These are phyloP conservation scores for Xanthoparmelia taractica DNA, from an alignment of 495 filamentous ascomycete species.

Conservation along the genomic window DNA sequence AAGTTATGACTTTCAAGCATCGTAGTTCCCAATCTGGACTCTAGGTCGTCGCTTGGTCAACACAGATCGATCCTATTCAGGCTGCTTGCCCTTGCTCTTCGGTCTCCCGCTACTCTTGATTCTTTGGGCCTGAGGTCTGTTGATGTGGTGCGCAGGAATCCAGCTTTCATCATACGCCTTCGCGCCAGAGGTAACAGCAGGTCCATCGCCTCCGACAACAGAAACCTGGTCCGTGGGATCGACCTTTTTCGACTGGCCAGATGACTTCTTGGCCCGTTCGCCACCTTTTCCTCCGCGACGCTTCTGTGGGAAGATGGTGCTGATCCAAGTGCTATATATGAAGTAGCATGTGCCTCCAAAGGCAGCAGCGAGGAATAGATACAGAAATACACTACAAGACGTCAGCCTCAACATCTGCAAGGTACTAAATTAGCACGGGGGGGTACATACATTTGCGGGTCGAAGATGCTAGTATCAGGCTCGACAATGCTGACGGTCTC, in stretches of 20 bases:
- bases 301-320: constrained; percentile 91
- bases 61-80: constrained; percentile 5
- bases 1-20: background rate
- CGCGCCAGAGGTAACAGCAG: constrained; percentile 56
- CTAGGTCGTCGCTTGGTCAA: background rate
- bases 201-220: constrained; percentile 60
- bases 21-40: background rate
- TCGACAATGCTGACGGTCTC: constrained; percentile 86
- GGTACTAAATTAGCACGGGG: constrained; percentile 5
- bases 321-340: constrained; percentile 96
- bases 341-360: constrained; percentile 82
- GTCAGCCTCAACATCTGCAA: constrained; percentile 27
- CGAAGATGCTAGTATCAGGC: constrained; percentile 84
- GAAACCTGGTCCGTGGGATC: constrained; percentile 51
- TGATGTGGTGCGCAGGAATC: constrained; percentile 89
- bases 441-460: constrained; percentile 80
- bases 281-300: constrained; percentile 57
- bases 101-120: constrained; percentile 67
- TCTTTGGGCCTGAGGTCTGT: constrained; percentile 71
- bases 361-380: constrained; percentile 74
- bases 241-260: constrained; percentile 55
- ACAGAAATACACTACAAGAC: constrained; percentile 77
- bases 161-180: constrained; percentile 90
- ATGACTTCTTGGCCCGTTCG: constrained; percentile 49
- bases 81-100: constrained; percentile 32